Percentiles rank a stretch among this genome's conserved stretches.
Conservation (phyloP, 176 grass and related monocot genomes). For the Echinochloa phyllopogon region DNA sequence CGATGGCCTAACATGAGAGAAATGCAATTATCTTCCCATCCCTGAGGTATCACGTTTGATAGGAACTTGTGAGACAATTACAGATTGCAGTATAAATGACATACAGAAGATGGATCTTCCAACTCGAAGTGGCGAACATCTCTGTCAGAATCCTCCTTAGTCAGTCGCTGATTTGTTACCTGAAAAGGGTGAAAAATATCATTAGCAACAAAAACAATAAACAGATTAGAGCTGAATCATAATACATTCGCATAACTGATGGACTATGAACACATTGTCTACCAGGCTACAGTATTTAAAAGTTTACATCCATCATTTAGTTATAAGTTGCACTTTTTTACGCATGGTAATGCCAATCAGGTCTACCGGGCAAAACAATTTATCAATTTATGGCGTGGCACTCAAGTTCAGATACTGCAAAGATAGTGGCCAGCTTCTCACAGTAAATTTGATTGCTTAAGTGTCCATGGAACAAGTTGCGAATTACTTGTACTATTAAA, state of each 20-base stretch:
- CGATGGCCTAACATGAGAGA: slow-evolving; percentile 59
- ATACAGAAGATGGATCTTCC: slow-evolving; percentile 70
- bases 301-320: not conserved
- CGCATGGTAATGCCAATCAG: not conserved
- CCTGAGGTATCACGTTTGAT: not conserved
- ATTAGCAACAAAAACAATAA: slow-evolving; percentile 31
- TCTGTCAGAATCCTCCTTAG: slow-evolving; percentile 65
- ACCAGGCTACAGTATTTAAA: not conserved
- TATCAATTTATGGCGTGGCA: slow-evolving; percentile 1
- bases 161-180: slow-evolving; percentile 61
- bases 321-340: slow-evolving; percentile 25
- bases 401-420: not conserved
- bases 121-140: slow-evolving; percentile 88
- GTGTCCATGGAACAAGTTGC: slow-evolving; percentile 14
- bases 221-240: slow-evolving; percentile 1
- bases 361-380: not conserved
- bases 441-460: not conserved
- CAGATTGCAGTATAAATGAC: slow-evolving; percentile 34
- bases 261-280: slow-evolving; percentile 13
- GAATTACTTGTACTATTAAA: not conserved
- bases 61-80: slow-evolving; percentile 15
- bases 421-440: slow-evolving; percentile 14
- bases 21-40: slow-evolving; percentile 21
- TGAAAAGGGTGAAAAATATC: slow-evolving; percentile 21
- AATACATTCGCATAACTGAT: slow-evolving; percentile 7